phyloP scores from a whole-genome alignment of 2,329 filamentous ascomycete species.

The Claviceps sp. region DNA sequence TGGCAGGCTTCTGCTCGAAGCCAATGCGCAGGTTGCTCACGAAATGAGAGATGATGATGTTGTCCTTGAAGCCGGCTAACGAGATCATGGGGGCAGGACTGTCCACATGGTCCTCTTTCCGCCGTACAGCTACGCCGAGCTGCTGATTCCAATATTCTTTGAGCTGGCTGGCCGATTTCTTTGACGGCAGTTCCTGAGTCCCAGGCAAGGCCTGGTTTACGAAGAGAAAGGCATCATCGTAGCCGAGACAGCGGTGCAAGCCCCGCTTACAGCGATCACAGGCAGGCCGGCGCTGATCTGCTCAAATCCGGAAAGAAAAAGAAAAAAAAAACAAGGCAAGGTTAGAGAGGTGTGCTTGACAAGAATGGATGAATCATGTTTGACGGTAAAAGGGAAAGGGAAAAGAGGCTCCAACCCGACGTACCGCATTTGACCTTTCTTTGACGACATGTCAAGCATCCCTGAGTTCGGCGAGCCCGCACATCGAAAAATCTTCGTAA shows the following conservation, averaged over 20 bases:
- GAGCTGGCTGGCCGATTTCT: constrained; percentile 4
- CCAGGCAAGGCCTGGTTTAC: constrained; percentile 5
- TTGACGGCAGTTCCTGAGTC: constrained; percentile 5
- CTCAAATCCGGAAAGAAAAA: background rate
- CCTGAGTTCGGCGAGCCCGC: constrained; percentile 1
- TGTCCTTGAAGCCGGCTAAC: constrained; percentile 5
- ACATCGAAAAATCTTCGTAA: constrained; percentile 4
- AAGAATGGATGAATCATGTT: background rate
- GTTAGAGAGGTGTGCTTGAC: background rate
- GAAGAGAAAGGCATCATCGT: constrained; percentile 4
- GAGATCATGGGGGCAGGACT: background rate
- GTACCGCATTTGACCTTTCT: constrained; percentile 5
- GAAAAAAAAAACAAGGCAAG: background rate
- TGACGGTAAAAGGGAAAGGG: background rate
- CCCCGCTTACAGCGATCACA: constrained; percentile 4
- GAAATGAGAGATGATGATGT: constrained; percentile 6
- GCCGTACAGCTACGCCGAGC: background rate
- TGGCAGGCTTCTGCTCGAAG: constrained; percentile 3
- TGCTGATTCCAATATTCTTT: constrained; percentile 5
- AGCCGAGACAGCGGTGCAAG: constrained; percentile 5
- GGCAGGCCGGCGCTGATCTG: constrained; percentile 4
- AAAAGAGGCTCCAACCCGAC: background rate
- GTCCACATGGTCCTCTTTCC: background rate
- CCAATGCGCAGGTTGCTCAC: constrained; percentile 4
- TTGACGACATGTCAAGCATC: constrained; percentile 5